Percentiles rank a stretch among this genome's conserved stretches.
Evolutionary conservation across 2,329 filamentous ascomycete species (phyloP).

Genomic region (Calcarisporium arbuscula): DNA sequence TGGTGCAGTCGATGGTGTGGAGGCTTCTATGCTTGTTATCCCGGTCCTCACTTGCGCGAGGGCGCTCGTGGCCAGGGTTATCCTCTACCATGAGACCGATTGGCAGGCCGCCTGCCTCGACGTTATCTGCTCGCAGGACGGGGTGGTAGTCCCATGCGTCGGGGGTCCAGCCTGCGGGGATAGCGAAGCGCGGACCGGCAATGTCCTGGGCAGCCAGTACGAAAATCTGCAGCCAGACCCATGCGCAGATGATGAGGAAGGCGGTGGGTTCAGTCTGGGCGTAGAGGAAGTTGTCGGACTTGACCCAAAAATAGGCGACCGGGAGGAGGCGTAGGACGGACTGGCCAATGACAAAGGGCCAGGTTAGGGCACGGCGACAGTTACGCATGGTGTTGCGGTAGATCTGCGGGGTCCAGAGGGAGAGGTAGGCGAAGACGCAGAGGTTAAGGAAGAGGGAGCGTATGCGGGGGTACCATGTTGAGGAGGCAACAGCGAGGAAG

Average conservation of each 20-base stretch:
- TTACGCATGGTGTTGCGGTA: constrained; percentile 85
- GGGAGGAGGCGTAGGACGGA: constrained; percentile 72
- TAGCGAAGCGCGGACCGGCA: constrained; percentile 79
- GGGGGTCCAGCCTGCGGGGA: constrained; percentile 62
- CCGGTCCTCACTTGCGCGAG: constrained; percentile 26
- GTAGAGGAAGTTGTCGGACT: constrained; percentile 74
- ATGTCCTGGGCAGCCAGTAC: constrained; percentile 75
- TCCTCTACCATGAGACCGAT: constrained; percentile 55
- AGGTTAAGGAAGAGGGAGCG: constrained; percentile 54
- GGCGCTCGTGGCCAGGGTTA: constrained; percentile 18
- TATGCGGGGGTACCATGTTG: constrained; percentile 51
- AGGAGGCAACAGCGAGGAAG: constrained; percentile 53
- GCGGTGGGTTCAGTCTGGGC: constrained; percentile 60
- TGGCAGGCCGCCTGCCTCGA: constrained; percentile 73
- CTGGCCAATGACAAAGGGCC: constrained; percentile 85
- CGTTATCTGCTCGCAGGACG: constrained; percentile 72
- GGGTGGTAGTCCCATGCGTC: constrained; percentile 94
- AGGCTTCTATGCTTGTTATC: constrained; percentile 23
- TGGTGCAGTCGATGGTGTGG: constrained; percentile 78
- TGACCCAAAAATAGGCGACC: constrained; percentile 78
- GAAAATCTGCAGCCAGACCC: constrained; percentile 84
- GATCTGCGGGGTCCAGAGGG: constrained; percentile 90
- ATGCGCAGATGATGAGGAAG: constrained; percentile 56
- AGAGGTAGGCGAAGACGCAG: constrained; percentile 71
- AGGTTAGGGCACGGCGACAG: constrained; percentile 82